Evolutionary conservation across 2,329 filamentous ascomycete genomes (phyloP), one percentile per base, ranked within the genome.

Genomic region (Laburnicola sp.): DNA sequence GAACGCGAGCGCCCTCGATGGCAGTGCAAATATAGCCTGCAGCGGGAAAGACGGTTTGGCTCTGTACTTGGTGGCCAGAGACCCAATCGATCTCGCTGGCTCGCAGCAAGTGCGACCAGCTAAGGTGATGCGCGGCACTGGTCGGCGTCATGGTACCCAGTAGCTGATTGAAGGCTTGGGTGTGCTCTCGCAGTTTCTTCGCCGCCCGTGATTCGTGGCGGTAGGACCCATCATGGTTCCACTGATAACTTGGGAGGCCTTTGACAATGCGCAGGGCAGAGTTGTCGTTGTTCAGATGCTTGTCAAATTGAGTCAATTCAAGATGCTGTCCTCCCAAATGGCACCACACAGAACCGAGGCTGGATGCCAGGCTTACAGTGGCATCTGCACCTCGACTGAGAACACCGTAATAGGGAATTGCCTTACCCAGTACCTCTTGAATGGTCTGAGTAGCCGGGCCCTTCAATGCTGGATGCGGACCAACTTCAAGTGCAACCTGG

Each of bases 381-480:
- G 11, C 43, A 16, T 30, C 16, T 7, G 10, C 3, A 11, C 16
- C 21, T 11, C 43, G 43, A 7, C 6, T 22, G 4, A 73, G 41
- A 6, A 52, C 46, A n/a, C 51, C 66, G 22, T 35, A 38, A 34
- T 67, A 68, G 2, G 64, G 60, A 9, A 58, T 28, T 2, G 16
- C 25, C 4, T 26, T 22, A 4, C 41, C 45, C 2, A 34, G 10
- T 3, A 16, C 9, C 3, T 31, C 27, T n/a, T 68, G 58, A 25
- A 76, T 66, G 0, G 61, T 75, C 44, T 76, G 67, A 0, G 48
- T 59, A 0, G 68, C 69, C 0, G 78, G 77, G 0, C 72, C 71
- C 52, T 74, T 76, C 4, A 81, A 65, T 2, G 75, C 72, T 0
- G 77, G 72, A 51, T 79, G 77, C 2, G 77, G 74, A 0, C 78